Conservation (phyloP, 768 basidiomycete species). For the Dioszegia crocea region DNA sequence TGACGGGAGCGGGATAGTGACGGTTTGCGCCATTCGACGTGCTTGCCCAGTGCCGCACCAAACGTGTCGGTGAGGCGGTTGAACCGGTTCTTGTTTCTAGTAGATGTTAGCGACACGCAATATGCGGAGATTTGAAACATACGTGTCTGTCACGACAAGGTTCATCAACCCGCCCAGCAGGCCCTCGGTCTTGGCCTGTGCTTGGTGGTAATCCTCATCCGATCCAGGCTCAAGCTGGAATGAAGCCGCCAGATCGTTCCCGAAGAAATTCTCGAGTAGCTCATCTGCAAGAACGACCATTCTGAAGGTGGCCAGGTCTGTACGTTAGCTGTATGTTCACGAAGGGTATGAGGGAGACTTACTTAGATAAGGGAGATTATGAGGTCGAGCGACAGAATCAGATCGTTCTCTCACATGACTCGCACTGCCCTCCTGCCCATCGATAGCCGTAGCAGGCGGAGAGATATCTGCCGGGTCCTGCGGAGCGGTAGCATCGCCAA, state of each 20-base stretch:
- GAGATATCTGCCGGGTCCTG: constrained; percentile 21
- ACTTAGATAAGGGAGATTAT: constrained; percentile 88
- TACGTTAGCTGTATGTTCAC: constrained; percentile 2
- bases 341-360: constrained; percentile 51
- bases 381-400: constrained; percentile 50
- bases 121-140: not conserved
- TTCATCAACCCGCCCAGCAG: constrained; percentile 75
- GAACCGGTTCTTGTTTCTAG: constrained; percentile 82
- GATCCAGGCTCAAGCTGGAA: constrained; percentile 70
- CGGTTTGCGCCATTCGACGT: constrained; percentile 59
- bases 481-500: constrained; percentile 68
- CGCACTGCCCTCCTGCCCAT: constrained; percentile 43
- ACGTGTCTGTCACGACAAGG: constrained; percentile 76
- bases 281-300: constrained; percentile 99
- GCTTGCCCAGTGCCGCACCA: constrained; percentile 88
- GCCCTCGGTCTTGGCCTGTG: constrained; percentile 50
- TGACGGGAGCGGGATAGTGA: constrained; percentile 75
- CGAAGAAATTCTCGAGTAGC: constrained; percentile 93
- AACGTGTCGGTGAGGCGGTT: constrained; percentile 90
- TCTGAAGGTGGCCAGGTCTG: constrained; percentile 67
- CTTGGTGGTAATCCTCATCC: constrained; percentile 52
- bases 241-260: constrained; percentile 79
- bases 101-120: constrained; percentile 2
- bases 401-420: constrained; percentile 52
- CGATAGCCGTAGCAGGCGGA: constrained; percentile 13